A percentile compares a stretch with the other conserved stretches of the same genome.
These are phyloP conservation scores for Selenicereus undatus DNA, from an alignment of 148 eudicot genomes.

Conservation along the genomic window DNA sequence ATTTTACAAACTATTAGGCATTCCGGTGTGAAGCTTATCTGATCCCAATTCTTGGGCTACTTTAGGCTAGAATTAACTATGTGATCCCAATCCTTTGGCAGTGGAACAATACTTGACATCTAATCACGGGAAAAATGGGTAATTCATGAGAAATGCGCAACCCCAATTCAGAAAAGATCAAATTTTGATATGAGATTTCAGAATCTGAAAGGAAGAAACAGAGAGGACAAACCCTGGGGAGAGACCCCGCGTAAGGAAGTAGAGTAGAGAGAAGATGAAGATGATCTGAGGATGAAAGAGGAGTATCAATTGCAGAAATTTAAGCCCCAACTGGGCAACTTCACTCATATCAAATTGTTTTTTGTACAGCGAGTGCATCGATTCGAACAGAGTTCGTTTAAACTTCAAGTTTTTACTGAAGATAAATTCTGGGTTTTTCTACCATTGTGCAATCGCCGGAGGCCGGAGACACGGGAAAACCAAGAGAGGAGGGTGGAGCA, in stretches of 20 bases:
- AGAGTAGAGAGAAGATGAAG: conserved; percentile 36
- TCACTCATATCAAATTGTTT: not conserved
- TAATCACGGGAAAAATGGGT: conserved; percentile 18
- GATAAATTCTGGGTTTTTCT: no score
- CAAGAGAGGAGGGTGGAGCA: not conserved
- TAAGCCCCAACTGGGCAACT: conserved; percentile 6
- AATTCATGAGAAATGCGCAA: not conserved
- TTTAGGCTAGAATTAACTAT: no score
- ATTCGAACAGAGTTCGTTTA: not conserved
- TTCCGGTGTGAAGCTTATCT: no score
- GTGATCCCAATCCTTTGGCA: not conserved
- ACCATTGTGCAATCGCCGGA: not conserved
- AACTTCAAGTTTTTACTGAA: not conserved
- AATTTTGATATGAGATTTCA: not conserved
- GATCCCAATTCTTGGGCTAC: no score
- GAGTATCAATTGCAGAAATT: conserved; percentile 7
- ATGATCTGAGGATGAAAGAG: conserved; percentile 20
- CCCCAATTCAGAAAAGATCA: not conserved
- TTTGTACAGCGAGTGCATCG: no score
- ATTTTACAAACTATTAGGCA: no score
- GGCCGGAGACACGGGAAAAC: not conserved
- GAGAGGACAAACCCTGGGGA: conserved; percentile 42
- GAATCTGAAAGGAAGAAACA: not conserved
- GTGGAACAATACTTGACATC: conserved; percentile 55
- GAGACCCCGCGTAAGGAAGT: conserved; percentile 43